A percentile compares a stretch with the other conserved stretches of the same genome.
phyloP scores from a whole-genome alignment of 306 rosid genomes.

The Vigna nakashimae region DNA sequence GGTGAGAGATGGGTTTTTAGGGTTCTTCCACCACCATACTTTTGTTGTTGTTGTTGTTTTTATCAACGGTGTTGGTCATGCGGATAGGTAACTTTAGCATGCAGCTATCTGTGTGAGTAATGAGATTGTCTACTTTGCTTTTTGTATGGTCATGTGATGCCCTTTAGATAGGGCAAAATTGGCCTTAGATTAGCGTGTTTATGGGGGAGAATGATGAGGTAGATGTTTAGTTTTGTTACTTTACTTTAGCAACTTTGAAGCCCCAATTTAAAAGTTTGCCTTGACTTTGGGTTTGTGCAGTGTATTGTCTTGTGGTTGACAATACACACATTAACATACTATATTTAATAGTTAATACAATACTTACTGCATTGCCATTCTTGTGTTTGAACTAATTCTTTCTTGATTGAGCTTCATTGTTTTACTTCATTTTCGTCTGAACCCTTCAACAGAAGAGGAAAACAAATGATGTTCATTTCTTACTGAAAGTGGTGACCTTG shows the following conservation, averaged over 20 bases:
- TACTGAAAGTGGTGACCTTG: slow-evolving; percentile 18
- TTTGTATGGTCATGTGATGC: slow-evolving; percentile 31
- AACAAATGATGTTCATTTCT: background rate
- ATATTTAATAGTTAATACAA: slow-evolving; percentile 33
- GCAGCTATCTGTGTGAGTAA: slow-evolving; percentile 50
- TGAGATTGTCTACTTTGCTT: slow-evolving; percentile 60
- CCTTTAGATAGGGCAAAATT: slow-evolving; percentile 36
- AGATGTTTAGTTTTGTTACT: slow-evolving; percentile 35
- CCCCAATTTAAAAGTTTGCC: slow-evolving; percentile 24
- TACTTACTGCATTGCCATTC: slow-evolving; percentile 16
- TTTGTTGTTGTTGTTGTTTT: slow-evolving; percentile 18
- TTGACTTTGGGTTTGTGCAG: slow-evolving; percentile 35
- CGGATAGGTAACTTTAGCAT: slow-evolving; percentile 56
- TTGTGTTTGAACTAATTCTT: slow-evolving; percentile 14
- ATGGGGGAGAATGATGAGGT: slow-evolving; percentile 48
- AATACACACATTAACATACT: slow-evolving; percentile 37
- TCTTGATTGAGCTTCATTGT: background rate
- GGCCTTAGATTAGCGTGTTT: slow-evolving; percentile 43
- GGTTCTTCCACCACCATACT: slow-evolving; percentile 76
- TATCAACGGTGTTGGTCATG: slow-evolving; percentile 65
- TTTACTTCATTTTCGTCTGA: slow-evolving; percentile 14
- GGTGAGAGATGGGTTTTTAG: slow-evolving; percentile 81
- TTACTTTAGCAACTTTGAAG: slow-evolving; percentile 35
- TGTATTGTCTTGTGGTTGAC: slow-evolving; percentile 47
- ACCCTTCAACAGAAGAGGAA: background rate